phyloP scores from a whole-genome alignment of 1,139 yeast genomes.

The Saccharomyces hybrid region DNA sequence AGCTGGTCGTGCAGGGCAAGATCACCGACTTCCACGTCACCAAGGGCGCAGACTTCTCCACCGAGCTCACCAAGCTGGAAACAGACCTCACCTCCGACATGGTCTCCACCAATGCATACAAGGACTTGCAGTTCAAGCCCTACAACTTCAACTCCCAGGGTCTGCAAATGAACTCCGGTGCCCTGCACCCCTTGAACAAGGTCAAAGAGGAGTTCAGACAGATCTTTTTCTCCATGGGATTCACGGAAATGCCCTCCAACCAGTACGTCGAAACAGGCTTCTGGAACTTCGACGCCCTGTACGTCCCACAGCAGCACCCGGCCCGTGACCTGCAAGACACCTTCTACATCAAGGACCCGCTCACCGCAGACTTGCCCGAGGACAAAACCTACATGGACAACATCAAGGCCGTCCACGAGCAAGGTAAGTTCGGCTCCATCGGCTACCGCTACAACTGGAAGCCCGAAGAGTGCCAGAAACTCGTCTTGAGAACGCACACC shows the following conservation, averaged over 20 bases:
- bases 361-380: conserved; percentile 66
- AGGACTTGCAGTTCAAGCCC: conserved; percentile 78
- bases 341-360: conserved; percentile 91
- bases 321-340: conserved; percentile 99
- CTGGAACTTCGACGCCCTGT: conserved; percentile 96
- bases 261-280: conserved; percentile 96
- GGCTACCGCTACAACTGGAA: conserved; percentile 99
- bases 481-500: conserved; percentile 94
- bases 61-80: conserved; percentile 72
- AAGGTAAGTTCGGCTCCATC: conserved; percentile 86
- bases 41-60: conserved; percentile 79
- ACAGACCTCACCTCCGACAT: conserved; percentile 93
- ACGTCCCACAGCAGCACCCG: conserved; percentile 98
- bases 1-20: conserved; percentile 66
- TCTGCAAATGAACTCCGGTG: conserved; percentile 76
- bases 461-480: conserved; percentile 76
- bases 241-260: conserved; percentile 97
- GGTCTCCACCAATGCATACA: conserved; percentile 77
- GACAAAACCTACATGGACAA: conserved; percentile 73
- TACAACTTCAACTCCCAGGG: conserved; percentile 97
- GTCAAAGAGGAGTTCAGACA: conserved; percentile 97
- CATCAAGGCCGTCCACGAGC: conserved; percentile 76
- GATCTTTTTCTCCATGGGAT: conserved; percentile 94
- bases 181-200: conserved; percentile 91
- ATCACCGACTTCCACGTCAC: conserved; percentile 64